Base-by-base conservation (phyloP, 2,329 filamentous ascomycete genomes). In the Phaeosphaeria sp. region DNA sequence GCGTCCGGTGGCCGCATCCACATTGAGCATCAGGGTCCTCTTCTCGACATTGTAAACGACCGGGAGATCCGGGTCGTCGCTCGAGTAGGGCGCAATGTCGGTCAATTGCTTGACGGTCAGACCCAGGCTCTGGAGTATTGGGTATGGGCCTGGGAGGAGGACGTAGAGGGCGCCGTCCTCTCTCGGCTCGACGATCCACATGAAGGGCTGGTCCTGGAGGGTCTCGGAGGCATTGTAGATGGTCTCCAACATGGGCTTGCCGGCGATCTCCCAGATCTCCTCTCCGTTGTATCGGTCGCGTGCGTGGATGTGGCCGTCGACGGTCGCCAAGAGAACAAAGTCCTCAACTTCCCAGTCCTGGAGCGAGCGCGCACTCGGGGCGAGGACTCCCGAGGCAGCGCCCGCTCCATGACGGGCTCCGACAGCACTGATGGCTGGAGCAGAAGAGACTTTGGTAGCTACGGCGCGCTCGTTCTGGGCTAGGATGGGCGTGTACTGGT, bases 341-440 rank as follows among this genome's bases (percentile, higher is more conserved):
- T 98, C 93, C 91, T 98, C 94, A 82, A 97, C 93, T 91, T 97
- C 92, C 94, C 94, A 98, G 83, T 97, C 94, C 87, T 93, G 90
- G 87, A 98, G 85, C 85, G 90, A 96, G 88, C 94, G 93, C 93
- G 93, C 94, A 90, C 73, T 71, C 68, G 86, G 85, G 83, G 90
- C 86, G 56, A 82, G 74, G 72, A 77, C 81, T 69, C 70, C 75
- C 57, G 73, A 72, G 71, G 77, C 77, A 69, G 77, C 75, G 69
- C 74, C 87, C 85, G 74, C 69, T 69, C 87, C 88, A 87, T 87
- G 87, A 87, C 91, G 91, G 92, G 93, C 93, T 97, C 92, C 87
- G 85, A 97, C 93, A 91, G 92, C 87, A 84, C 87, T 82, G 74
- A 82, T 77, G 83, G 90, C 93, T 91, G 92, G 93, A 97, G 94